Evolutionary conservation across 768 basidiomycete species (phyloP).

Genomic region (Grammothele lineata): DNA sequence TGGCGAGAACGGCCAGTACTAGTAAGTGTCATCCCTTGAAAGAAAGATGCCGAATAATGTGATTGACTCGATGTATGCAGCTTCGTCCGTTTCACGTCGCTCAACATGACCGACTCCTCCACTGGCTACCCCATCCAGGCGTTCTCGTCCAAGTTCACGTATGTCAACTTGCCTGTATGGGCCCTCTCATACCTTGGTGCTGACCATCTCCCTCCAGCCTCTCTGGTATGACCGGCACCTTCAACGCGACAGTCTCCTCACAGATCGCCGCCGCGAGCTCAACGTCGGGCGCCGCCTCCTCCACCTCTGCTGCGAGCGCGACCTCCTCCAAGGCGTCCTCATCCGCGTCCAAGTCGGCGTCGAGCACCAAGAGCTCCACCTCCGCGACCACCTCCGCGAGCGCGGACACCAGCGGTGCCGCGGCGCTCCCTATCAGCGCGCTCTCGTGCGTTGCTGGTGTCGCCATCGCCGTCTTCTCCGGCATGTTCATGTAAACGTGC

Average conservation of each 20-base stretch:
- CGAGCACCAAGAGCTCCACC: background rate
- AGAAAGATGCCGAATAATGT: too few relatives aligned
- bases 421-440: slow-evolving; percentile 8
- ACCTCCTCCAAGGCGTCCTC: slow-evolving; percentile 4
- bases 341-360: slow-evolving; percentile 1
- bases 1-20: slow-evolving; percentile 51
- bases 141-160: slow-evolving; percentile 81
- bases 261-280: slow-evolving; percentile 60
- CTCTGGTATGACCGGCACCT: slow-evolving; percentile 65
- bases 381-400: slow-evolving; percentile 11
- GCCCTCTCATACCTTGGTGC: slow-evolving; percentile 70
- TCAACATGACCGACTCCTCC: slow-evolving; percentile 44
- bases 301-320: slow-evolving; percentile 19
- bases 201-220: slow-evolving; percentile 51
- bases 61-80: slow-evolving; percentile 28
- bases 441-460: slow-evolving; percentile 16
- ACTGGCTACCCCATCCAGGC: slow-evolving; percentile 57
- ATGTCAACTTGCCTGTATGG: slow-evolving; percentile 48
- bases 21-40: slow-evolving; percentile 39
- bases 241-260: slow-evolving; percentile 49
- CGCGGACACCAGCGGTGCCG: slow-evolving; percentile 10
- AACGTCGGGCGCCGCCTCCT: slow-evolving; percentile 41
- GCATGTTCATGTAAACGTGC: slow-evolving; percentile 13
- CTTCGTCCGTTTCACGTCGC: slow-evolving; percentile 77
- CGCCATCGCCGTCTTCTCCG: slow-evolving; percentile 13